These are phyloP conservation scores for Amphibolis antarctica DNA, from an alignment of 106 monocot species.

Conservation along the genomic window DNA sequence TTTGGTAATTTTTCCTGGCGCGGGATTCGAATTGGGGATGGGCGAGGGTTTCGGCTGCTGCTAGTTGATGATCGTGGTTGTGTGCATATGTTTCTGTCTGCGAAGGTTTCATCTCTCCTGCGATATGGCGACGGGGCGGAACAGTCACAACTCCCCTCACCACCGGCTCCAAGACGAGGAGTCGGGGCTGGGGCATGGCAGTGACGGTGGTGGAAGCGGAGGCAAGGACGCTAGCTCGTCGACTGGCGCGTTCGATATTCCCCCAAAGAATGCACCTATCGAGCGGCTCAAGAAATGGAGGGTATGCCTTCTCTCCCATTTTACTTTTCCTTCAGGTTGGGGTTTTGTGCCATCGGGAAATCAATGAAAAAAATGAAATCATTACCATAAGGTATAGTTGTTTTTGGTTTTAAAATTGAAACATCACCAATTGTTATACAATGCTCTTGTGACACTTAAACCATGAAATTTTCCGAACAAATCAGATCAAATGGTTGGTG, in stretches of 20 bases:
- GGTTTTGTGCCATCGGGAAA: not conserved
- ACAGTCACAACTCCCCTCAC: conserved; percentile 7
- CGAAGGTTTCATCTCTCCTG: conserved; percentile 21
- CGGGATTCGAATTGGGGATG: too few relatives aligned
- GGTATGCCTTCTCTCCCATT: conserved; percentile 12
- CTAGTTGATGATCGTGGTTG: not conserved
- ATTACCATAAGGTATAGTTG: too few relatives aligned
- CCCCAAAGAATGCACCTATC: conserved; percentile 31
- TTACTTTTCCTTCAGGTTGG: too few relatives aligned
- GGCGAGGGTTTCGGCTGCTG: not conserved
- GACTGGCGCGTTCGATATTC: conserved; percentile 23
- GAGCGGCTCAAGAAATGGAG: conserved; percentile 32
- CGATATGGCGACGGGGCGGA: conserved; percentile 4
- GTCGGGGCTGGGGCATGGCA: not conserved
- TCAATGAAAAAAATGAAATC: too few relatives aligned
- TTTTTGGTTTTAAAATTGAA: too few relatives aligned
- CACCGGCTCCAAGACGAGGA: conserved; percentile 12
- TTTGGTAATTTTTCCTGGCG: too few relatives aligned
- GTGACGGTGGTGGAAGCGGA: not conserved
- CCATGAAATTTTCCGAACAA: too few relatives aligned
- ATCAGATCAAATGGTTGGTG: too few relatives aligned
- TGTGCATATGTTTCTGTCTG: not conserved
- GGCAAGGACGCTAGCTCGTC: conserved; percentile 2
- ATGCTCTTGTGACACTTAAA: too few relatives aligned
- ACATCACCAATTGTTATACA: too few relatives aligned